phyloP scores from a whole-genome alignment of 2,329 filamentous ascomycete species.

The Aspergillus amoenus region DNA sequence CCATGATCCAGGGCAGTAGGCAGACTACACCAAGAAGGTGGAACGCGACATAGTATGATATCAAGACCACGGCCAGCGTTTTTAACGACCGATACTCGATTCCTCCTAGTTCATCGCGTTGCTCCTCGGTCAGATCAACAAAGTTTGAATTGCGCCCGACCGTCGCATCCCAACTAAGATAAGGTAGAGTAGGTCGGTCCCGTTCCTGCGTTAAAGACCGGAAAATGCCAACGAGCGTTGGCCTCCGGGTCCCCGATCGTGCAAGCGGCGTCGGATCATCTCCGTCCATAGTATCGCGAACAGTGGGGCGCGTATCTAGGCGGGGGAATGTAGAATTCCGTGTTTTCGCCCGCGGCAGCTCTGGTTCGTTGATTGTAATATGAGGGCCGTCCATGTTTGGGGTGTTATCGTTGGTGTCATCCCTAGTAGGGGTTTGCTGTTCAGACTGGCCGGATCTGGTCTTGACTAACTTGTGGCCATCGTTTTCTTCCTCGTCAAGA shows the following conservation, averaged over 20 bases:
- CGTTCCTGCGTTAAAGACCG: slow-evolving; percentile 39
- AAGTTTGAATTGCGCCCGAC: slow-evolving; percentile 92
- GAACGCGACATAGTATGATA: slow-evolving; percentile 80
- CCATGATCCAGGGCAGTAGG: slow-evolving; percentile 76
- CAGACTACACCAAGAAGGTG: slow-evolving; percentile 73
- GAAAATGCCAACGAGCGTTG: slow-evolving; percentile 33
- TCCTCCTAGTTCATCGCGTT: slow-evolving; percentile 90
- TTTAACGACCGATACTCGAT: slow-evolving; percentile 95
- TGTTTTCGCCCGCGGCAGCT: slow-evolving; percentile 34
- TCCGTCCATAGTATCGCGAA: slow-evolving; percentile 31
- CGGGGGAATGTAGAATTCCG: slow-evolving; percentile 40
- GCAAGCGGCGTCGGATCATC: slow-evolving; percentile 25
- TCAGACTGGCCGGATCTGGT: slow-evolving; percentile 26
- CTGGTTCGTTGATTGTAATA: slow-evolving; percentile 51
- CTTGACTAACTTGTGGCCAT: slow-evolving; percentile 24
- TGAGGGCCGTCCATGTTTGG: slow-evolving; percentile 34
- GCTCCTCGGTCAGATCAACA: slow-evolving; percentile 80
- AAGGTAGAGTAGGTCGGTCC: slow-evolving; percentile 65
- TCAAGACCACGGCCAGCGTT: slow-evolving; percentile 74
- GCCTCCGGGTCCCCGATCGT: slow-evolving; percentile 26
- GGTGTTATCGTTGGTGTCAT: background rate
- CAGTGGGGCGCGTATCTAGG: slow-evolving; percentile 36
- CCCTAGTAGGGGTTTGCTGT: slow-evolving; percentile 12
- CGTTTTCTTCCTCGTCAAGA: slow-evolving; percentile 49
- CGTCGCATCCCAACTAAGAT: slow-evolving; percentile 91